Evolutionary conservation across 768 basidiomycete genomes (phyloP).

Genomic region (Pulveroboletus frians): DNA sequence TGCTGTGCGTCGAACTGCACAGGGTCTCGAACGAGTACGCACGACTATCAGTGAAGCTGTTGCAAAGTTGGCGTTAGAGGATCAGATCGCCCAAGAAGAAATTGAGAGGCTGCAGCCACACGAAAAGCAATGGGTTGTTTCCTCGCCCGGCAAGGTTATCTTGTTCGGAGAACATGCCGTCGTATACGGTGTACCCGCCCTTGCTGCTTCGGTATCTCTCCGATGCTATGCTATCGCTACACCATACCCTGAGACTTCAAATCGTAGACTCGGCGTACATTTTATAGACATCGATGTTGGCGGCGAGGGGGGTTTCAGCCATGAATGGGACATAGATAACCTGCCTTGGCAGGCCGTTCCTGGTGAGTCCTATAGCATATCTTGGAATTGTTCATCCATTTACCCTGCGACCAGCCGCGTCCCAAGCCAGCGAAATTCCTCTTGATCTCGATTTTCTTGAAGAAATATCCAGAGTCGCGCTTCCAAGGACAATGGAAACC

Average conservation of each 20-base stretch:
- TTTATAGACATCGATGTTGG: slow-evolving; percentile 64
- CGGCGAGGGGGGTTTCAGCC: slow-evolving; percentile 45
- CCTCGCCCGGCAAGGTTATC: slow-evolving; percentile 97
- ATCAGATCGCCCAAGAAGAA: slow-evolving; percentile 12
- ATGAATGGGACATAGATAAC: slow-evolving; percentile 73
- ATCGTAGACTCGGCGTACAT: slow-evolving; percentile 51
- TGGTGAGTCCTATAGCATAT: slow-evolving; percentile 11
- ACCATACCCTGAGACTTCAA: slow-evolving; percentile 55
- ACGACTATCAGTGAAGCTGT: slow-evolving; percentile 58
- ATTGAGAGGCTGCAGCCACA: slow-evolving; percentile 9
- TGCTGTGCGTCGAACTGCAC: slow-evolving; percentile 60
- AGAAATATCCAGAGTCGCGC: slow-evolving; percentile 50
- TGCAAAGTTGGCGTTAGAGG: slow-evolving; percentile 53
- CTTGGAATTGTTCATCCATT: background rate
- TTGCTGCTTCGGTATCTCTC: slow-evolving; percentile 92
- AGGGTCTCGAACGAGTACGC: slow-evolving; percentile 37
- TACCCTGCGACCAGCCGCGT: slow-evolving; percentile 5
- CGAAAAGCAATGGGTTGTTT: slow-evolving; percentile 75
- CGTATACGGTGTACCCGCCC: slow-evolving; percentile 94
- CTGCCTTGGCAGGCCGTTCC: slow-evolving; percentile 79
- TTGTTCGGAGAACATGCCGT: slow-evolving; percentile 99
- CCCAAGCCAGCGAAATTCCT: slow-evolving; percentile 23
- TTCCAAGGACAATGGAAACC: slow-evolving; percentile 28
- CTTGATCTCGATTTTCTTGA: slow-evolving; percentile 73
- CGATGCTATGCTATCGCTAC: slow-evolving; percentile 87